phyloP scores from a whole-genome alignment of 441 rosid species.

The Pelargonium fulgidum region DNA sequence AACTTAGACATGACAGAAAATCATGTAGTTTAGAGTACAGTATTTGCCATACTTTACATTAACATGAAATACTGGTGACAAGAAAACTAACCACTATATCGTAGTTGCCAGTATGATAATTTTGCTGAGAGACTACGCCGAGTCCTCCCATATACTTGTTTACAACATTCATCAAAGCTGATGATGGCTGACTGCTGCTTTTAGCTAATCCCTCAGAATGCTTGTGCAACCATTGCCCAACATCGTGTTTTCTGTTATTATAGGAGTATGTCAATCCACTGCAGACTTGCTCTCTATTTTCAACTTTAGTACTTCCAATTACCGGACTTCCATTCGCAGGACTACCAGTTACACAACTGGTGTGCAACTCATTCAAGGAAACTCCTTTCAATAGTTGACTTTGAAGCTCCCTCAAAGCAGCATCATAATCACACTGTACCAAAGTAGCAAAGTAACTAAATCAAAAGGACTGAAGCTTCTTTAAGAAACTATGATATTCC shows the following conservation, averaged over 20 bases:
- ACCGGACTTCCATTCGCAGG: slow-evolving; percentile 20
- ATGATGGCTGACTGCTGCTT: slow-evolving; percentile 25
- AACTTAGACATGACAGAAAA: neutral
- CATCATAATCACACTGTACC: slow-evolving; percentile 47
- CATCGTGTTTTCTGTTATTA: slow-evolving; percentile 34
- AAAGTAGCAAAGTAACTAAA: slow-evolving; percentile 16
- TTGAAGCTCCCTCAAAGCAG: slow-evolving; percentile 53
- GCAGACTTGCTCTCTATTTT: slow-evolving; percentile 24
- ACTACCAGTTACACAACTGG: neutral
- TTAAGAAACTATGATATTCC: slow-evolving; percentile 3
- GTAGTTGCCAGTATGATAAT: slow-evolving; percentile 31
- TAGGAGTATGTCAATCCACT: slow-evolving; percentile 24
- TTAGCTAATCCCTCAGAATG: slow-evolving; percentile 28
- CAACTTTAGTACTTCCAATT: slow-evolving; percentile 22
- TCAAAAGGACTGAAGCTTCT: slow-evolving; percentile 4
- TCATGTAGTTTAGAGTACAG: neutral
- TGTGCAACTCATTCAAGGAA: slow-evolving; percentile 39
- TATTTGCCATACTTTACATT: slow-evolving; percentile 9
- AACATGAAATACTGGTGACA: slow-evolving; percentile 18
- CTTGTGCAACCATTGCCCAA: slow-evolving; percentile 47
- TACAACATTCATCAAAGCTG: slow-evolving; percentile 38
- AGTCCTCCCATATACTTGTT: slow-evolving; percentile 41
- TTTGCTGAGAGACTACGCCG: slow-evolving; percentile 38
- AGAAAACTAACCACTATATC: slow-evolving; percentile 46
- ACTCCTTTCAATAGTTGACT: slow-evolving; percentile 41